Percentiles rank a stretch among this genome's conserved stretches.
phyloP scores from a whole-genome alignment of 345 rosid genomes.

The Eucalyptus marginata region DNA sequence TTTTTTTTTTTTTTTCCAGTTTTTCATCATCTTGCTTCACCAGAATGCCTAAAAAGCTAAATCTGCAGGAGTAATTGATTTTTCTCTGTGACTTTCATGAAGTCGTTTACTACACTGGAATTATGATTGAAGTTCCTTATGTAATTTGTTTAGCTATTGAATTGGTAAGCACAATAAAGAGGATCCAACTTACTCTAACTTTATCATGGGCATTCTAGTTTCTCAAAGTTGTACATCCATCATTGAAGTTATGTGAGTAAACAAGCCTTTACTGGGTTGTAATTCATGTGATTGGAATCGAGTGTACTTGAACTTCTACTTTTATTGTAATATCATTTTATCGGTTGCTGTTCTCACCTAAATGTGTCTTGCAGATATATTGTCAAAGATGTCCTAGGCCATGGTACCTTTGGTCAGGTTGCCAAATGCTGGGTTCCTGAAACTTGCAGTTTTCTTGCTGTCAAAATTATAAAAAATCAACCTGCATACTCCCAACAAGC shows the following conservation, averaged over 20 bases:
- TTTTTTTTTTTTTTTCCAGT: neutral
- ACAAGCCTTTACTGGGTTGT: neutral
- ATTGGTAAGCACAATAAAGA: neutral
- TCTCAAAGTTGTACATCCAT: neutral
- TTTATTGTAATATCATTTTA: neutral
- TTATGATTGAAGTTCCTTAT: neutral
- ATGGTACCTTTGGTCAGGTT: constrained; percentile 99
- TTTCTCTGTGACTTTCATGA: neutral
- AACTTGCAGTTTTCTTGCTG: constrained; percentile 65
- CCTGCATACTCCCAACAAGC: constrained; percentile 99
- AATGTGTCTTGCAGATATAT: constrained; percentile 51
- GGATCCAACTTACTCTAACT: neutral
- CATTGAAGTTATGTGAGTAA: neutral
- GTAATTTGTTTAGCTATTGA: neutral
- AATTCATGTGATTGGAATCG: neutral
- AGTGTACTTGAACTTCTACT: neutral
- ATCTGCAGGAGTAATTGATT: neutral
- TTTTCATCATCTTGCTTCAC: neutral
- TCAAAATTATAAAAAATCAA: constrained; percentile 93
- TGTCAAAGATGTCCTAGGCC: constrained; percentile 98
- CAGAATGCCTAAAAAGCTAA: neutral
- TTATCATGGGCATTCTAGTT: neutral
- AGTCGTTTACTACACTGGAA: neutral
- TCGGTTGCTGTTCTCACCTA: neutral
- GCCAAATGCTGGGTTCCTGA: constrained; percentile 93